Conservation (phyloP, 176 grass and related monocot species). For the Luzula sylvatica region DNA sequence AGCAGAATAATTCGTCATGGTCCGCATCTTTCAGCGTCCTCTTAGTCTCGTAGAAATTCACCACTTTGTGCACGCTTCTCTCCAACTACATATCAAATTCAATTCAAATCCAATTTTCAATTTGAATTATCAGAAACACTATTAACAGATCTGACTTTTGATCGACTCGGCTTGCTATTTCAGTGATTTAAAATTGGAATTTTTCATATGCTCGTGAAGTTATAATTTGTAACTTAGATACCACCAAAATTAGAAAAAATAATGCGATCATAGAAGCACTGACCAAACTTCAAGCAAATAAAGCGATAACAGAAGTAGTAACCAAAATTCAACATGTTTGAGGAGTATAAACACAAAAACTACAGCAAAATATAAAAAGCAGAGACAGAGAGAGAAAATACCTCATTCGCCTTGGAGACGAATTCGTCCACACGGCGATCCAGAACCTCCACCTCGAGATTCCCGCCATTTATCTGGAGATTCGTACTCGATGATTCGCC, state of each 20-base stretch:
- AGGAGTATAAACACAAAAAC: background rate
- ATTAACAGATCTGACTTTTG: too few species aligned
- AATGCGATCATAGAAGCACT: too few species aligned
- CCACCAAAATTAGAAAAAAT: too few species aligned
- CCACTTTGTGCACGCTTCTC: conserved; percentile 15
- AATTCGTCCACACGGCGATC: background rate
- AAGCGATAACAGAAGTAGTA: background rate
- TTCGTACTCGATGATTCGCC: conserved; percentile 3
- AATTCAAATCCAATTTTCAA: too few species aligned
- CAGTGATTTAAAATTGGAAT: too few species aligned
- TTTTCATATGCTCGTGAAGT: too few species aligned
- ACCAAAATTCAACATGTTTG: background rate
- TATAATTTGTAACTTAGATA: too few species aligned
- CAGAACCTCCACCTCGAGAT: background rate
- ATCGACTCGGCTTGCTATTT: too few species aligned
- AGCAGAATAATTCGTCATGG: conserved; percentile 5
- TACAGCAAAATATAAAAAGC: background rate
- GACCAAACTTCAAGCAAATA: too few species aligned
- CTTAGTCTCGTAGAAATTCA: conserved; percentile 6
- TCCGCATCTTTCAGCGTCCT: background rate
- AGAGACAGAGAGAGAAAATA: background rate
- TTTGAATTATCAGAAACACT: too few species aligned
- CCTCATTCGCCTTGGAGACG: background rate
- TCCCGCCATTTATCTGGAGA: background rate
- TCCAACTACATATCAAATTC: conserved; percentile 14